Conservation (phyloP, 306 rosid species). For the Ormosia emarginata region DNA sequence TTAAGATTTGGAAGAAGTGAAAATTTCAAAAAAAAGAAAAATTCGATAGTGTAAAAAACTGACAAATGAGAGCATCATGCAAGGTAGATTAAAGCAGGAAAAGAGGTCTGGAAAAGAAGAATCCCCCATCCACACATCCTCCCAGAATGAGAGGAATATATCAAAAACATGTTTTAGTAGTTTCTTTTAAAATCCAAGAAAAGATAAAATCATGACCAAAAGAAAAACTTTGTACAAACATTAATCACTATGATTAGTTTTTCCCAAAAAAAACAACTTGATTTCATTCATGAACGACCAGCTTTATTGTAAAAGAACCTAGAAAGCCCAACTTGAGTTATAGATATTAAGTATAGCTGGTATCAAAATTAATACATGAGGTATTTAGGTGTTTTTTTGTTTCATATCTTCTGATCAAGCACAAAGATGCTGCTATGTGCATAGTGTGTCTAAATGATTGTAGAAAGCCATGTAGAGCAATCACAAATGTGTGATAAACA, state of each 20-base stretch:
- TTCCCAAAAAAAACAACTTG: too few species aligned
- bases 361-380: neutral
- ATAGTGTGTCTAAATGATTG: neutral
- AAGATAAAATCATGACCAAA: neutral
- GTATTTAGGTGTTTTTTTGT: neutral
- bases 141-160: neutral
- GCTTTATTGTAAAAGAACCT: neutral
- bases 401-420: neutral
- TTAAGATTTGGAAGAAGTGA: neutral
- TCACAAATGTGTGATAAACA: neutral
- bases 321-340: neutral
- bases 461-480: neutral
- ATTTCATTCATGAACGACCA: neutral
- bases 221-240: neutral
- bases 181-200: neutral
- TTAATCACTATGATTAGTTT: too few species aligned
- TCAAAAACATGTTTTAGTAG: neutral
- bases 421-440: neutral
- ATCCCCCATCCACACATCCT: neutral
- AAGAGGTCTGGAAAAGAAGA: neutral
- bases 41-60: neutral
- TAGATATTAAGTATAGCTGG: neutral
- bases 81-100: neutral
- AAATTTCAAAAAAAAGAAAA: neutral
- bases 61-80: neutral